These are phyloP conservation scores for Camellia granthamiana DNA, from an alignment of 148 eudicot genomes.

Conservation along the genomic window DNA sequence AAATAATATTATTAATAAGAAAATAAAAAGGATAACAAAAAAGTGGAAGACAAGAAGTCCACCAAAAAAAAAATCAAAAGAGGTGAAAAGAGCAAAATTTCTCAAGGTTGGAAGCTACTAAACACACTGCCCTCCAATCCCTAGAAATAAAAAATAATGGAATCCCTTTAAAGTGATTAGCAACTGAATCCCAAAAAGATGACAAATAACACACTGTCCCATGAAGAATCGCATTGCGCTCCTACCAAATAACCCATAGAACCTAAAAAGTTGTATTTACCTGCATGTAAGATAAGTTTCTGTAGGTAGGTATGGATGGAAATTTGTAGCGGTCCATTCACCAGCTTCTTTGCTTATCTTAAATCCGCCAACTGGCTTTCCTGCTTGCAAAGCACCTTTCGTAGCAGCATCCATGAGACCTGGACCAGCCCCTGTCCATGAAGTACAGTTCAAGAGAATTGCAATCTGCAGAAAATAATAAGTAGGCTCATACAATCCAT, in stretches of 20 bases:
- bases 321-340: conserved; percentile 76
- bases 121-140: too few relatives aligned
- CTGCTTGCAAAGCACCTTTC: conserved; percentile 79
- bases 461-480: conserved; percentile 49
- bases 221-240: too few relatives aligned
- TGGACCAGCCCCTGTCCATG: conserved; percentile 98
- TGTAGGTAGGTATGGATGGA: conserved; percentile 74
- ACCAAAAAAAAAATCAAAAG: too few relatives aligned
- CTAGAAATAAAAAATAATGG: too few relatives aligned
- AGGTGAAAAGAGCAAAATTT: too few relatives aligned
- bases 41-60: too few relatives aligned
- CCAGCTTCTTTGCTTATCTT: conserved; percentile 93
- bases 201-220: too few relatives aligned
- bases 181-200: too few relatives aligned
- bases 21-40: too few relatives aligned
- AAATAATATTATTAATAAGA: too few relatives aligned
- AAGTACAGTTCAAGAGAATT: conserved; percentile 65
- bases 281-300: conserved; percentile 85
- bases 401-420: conserved; percentile 97
- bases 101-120: too few relatives aligned
- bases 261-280: conserved; percentile 22
- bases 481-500: background rate
- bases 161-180: too few relatives aligned
- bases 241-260: background rate
- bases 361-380: conserved; percentile 85